Evolutionary conservation across 2,329 filamentous ascomycete species (phyloP), one percentile per base, ranked within the genome.

Genomic region (Diaporthe sp.): DNA sequence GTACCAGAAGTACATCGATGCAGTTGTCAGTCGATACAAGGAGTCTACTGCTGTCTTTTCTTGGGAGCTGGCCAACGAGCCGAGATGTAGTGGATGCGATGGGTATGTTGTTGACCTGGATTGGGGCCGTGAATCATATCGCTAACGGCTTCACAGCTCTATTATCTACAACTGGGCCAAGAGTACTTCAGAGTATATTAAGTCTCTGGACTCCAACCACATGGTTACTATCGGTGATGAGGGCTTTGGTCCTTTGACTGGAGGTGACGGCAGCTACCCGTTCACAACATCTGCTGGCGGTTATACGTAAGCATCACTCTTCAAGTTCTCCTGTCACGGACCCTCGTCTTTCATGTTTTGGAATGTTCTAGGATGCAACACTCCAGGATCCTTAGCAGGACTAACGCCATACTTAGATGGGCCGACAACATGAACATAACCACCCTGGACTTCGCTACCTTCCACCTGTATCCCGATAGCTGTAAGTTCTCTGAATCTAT

Each of bases 161-260:
- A 85, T 91, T 13, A 84, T 93, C 70, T 87, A 86, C 35, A 83
- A 87, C 65, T 94, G 92, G 92, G 90, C 90, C 25, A 83, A 85
- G 53, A 81, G 82, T 7, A 90, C 87, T 2, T 91, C 89, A 30
- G 84, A 85, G 30, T 93, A 92, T 79, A 89, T 94, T 81, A 93
- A 93, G 81, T 87, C 84, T 17, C 84, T 93, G 17, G 92, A 94
- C 79, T 77, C 86, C 1, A 82, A 88, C 71, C 92, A 93, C 81
- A 88, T 93, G 87, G 90, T 93, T 37, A 88, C 88, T 0, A 85
- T 92, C 4, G 92, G 92, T 32, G 91, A 93, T 78, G 91, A 86
- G 74, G 85, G 85, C 10, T 85, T 88, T 76, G 85, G 84, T 3
- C 81, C 86, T 27, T 82, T 83, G 3, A 35, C 50, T 10, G 77